Base-by-base conservation (phyloP, 208 protist genomes). In the Naegleria gruberi region DNA sequence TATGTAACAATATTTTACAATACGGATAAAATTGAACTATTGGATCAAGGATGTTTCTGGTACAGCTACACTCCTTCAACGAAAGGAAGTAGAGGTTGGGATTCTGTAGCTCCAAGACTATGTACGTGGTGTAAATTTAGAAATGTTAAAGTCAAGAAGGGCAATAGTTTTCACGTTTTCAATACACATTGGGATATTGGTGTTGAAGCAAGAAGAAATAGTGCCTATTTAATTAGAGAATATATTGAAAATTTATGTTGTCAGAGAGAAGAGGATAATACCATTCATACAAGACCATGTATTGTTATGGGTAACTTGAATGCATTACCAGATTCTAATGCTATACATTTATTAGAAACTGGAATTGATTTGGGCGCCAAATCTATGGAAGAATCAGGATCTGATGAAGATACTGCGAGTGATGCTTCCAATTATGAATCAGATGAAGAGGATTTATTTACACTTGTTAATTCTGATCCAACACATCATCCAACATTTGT, bases 231-330 rank as follows among this genome's bases (percentile, higher is more conserved):
- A 37, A 12, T 87, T n/a, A 46, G 82, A 55, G 43, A 87, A 47
- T n/a, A 47, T 10, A 57, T 87, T 55, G 43, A 87, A 51, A n/a
- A 86, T 26, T 55, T 55, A 34, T n/a, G 43, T 19, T 55, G 19
- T 15, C 4, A 41, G 5, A 26, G 12, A 8, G 10, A 87, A 15
- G 41, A 41, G 3, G 37, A 41, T 7, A 47, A 41, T 47, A 6
- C 17, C 15, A 47, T 34, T 46, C 1, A 37, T 40, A 5, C 17
- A 82, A 17, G 74, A 82, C 30, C 74, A 15, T 82, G 74, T 42
- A 51, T 87, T 87, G 82, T 87, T 30, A 55, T 87, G 43, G 82
- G 82, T 40, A 41, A 87, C 55, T 87, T 87, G 7, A 87, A 87
- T 55, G 47, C 43, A 37, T 41, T 26, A 34, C 12, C 10, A 8